phyloP scores from a whole-genome alignment of 176 grass and related monocot genomes.

The Calamus simplicifolius region DNA sequence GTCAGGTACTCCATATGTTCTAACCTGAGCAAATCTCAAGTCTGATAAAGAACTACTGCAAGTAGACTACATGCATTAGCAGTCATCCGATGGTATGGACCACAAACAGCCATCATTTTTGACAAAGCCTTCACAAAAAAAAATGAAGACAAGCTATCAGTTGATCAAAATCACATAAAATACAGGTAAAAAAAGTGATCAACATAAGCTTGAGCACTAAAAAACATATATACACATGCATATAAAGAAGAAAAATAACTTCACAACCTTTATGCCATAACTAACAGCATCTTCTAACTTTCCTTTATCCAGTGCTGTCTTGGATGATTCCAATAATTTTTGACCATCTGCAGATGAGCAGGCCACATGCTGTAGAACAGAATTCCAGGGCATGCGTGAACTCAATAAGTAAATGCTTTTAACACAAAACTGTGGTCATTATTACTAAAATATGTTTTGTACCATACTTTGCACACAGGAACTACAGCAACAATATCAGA shows the following conservation, averaged over 20 bases:
- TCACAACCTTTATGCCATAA: constrained; percentile 73
- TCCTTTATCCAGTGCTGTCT: constrained; percentile 98
- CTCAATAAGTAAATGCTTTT: neutral
- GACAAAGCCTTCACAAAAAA: constrained; percentile 66
- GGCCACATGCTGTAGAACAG: constrained; percentile 58
- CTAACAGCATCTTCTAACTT: constrained; percentile 91
- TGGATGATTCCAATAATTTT: constrained; percentile 95
- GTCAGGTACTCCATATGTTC: neutral
- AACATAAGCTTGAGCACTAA: too few relatives aligned
- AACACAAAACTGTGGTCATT: neutral
- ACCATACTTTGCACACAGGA: constrained; percentile 90
- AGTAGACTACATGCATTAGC: constrained; percentile 97
- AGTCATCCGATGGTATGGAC: constrained; percentile 87
- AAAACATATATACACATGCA: too few relatives aligned
- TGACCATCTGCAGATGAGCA: constrained; percentile 80
- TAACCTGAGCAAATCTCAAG: constrained; percentile 96
- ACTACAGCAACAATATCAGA: constrained; percentile 83
- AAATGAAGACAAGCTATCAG: neutral
- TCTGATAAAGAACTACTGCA: constrained; percentile 98
- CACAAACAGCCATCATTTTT: constrained; percentile 91
- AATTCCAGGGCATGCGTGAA: neutral
- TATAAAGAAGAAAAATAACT: neutral
- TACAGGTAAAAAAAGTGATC: too few relatives aligned
- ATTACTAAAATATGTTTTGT: constrained; percentile 5
- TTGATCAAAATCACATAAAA: neutral